These are phyloP conservation scores for Raphanus raphanistrum DNA, from an alignment of 345 rosid genomes.

Conservation along the genomic window DNA sequence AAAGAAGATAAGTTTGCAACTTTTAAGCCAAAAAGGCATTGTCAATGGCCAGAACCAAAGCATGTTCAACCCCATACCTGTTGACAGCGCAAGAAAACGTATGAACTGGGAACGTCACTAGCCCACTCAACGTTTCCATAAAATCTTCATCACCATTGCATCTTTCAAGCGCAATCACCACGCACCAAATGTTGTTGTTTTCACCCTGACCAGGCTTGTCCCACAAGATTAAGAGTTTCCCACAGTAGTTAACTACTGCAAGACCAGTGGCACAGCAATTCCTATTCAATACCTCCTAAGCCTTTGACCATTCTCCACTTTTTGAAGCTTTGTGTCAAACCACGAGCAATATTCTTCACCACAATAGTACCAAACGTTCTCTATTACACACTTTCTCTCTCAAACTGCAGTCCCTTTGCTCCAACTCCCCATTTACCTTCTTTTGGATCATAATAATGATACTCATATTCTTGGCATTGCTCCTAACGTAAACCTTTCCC, in stretches of 20 bases:
- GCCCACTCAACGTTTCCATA: background rate
- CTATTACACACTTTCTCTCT: background rate
- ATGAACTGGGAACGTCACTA: background rate
- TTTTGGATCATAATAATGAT: background rate
- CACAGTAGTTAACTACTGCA: background rate
- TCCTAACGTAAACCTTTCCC: background rate
- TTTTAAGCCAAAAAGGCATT: background rate
- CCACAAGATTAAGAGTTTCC: background rate
- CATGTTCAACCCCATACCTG: background rate
- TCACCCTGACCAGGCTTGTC: background rate
- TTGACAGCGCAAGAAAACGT: background rate
- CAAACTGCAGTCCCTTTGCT: background rate
- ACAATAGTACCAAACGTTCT: background rate
- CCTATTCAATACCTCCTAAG: background rate
- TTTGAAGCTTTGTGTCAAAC: background rate
- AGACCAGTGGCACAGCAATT: background rate
- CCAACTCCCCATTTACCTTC: background rate
- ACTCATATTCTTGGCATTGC: background rate
- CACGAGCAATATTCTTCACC: background rate
- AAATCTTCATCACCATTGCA: background rate
- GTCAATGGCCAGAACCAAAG: background rate
- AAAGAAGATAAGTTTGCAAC: background rate
- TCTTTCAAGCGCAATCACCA: background rate
- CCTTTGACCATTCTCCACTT: background rate
- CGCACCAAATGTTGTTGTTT: background rate